These are phyloP conservation scores for Penicillium sp. DNA, from an alignment of 2,329 filamentous ascomycete genomes.

Conservation along the genomic window DNA sequence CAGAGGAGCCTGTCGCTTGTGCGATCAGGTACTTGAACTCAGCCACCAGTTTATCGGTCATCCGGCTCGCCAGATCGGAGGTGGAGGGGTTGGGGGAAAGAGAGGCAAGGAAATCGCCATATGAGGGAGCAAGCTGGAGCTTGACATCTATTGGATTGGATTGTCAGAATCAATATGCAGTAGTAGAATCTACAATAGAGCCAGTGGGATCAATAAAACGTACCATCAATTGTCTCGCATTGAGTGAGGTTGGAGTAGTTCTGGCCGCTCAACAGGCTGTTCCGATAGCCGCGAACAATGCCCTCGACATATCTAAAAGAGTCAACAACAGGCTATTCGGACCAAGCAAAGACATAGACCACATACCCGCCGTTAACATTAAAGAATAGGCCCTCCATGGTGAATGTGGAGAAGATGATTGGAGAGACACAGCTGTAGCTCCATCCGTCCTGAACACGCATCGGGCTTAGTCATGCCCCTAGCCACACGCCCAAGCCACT, in stretches of 20 bases:
- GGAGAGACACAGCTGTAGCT: conserved; percentile 23
- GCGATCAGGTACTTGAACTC: conserved; percentile 96
- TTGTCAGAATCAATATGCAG: conserved; percentile 6
- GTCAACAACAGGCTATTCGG: conserved; percentile 13
- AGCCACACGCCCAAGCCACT: conserved; percentile 28
- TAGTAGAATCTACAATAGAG: neutral
- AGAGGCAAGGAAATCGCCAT: conserved; percentile 92
- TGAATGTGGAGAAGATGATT: conserved; percentile 23
- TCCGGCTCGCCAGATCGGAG: conserved; percentile 88
- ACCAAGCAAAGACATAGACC: neutral
- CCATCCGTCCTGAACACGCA: conserved; percentile 18
- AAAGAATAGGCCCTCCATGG: conserved; percentile 90
- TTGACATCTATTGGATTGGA: conserved; percentile 71
- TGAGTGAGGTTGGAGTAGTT: conserved; percentile 96
- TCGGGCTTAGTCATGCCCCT: conserved; percentile 34
- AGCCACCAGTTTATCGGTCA: conserved; percentile 95
- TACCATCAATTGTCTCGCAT: conserved; percentile 96
- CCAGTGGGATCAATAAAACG: neutral
- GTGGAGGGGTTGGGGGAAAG: conserved; percentile 96
- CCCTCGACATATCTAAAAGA: conserved; percentile 83
- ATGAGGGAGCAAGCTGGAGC: conserved; percentile 92
- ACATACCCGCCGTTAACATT: conserved; percentile 88
- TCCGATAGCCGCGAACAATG: conserved; percentile 95
- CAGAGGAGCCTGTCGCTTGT: conserved; percentile 85
- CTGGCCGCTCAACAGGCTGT: conserved; percentile 81